phyloP scores from a whole-genome alignment of 169 alveolate species.

The Blepharisma undulans region DNA sequence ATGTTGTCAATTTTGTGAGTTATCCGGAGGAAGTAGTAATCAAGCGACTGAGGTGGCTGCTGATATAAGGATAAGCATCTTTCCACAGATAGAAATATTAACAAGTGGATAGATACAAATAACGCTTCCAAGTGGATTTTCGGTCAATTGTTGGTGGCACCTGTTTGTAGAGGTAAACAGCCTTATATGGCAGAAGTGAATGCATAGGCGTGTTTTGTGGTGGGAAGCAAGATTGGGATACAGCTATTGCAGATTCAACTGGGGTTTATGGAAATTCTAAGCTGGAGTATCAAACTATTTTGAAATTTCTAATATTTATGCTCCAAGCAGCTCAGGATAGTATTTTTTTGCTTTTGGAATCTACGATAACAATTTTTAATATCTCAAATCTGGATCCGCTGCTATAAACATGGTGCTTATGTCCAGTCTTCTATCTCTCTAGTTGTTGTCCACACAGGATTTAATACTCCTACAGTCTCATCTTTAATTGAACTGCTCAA shows the following conservation, averaged over 20 bases:
- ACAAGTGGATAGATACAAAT: not conserved
- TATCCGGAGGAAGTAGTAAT: not conserved
- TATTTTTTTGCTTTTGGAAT: slow-evolving; percentile 12
- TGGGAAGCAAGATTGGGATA: not conserved
- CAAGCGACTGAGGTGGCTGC: not conserved
- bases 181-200: not conserved
- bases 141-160: not conserved
- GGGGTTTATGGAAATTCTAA: slow-evolving; percentile 18
- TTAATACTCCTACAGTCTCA: not conserved
- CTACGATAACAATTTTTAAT: not conserved
- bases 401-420: not conserved
- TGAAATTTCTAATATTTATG: not conserved
- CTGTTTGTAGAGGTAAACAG: not conserved
- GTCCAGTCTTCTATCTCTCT: not conserved
- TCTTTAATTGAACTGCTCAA: not conserved
- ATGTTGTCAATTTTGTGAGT: not conserved
- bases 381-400: not conserved
- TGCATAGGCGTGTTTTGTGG: not conserved
- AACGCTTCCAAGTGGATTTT: slow-evolving; percentile 3
- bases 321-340: slow-evolving; percentile 29
- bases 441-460: not conserved
- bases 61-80: not conserved
- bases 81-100: slow-evolving; percentile 16
- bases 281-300: not conserved
- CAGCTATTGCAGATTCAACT: not conserved